A percentile compares a stretch with the other conserved stretches of the same genome.
phyloP scores from a whole-genome alignment of 1,284 basidiomycete genomes.

The Bothia castanella region DNA sequence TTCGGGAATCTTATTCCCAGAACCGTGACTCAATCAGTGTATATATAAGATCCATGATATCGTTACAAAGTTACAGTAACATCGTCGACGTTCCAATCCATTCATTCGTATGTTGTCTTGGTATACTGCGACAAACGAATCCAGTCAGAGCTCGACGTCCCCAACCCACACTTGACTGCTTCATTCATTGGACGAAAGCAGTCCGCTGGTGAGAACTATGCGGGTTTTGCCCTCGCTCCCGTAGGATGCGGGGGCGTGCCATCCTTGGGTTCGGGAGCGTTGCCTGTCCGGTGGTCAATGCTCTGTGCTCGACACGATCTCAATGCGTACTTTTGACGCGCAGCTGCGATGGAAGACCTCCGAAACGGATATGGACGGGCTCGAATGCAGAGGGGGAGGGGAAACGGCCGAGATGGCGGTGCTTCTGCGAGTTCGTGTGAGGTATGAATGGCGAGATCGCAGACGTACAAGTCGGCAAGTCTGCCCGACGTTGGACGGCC shows the following conservation, averaged over 20 bases:
- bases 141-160: slow-evolving; percentile 19
- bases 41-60: no score
- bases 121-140: no score
- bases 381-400: slow-evolving; percentile 47
- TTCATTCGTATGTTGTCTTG: no score
- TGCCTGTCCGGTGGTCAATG: no score
- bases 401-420: slow-evolving; percentile 69
- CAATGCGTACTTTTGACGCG: slow-evolving; percentile 10
- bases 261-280: slow-evolving; percentile 24
- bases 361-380: slow-evolving; percentile 24
- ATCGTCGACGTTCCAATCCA: no score
- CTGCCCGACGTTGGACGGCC: slow-evolving; percentile 40
- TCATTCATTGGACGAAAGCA: slow-evolving; percentile 25
- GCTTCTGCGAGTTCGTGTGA: slow-evolving; percentile 38
- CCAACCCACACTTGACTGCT: slow-evolving; percentile 25
- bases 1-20: no score
- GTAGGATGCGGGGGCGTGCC: slow-evolving; percentile 23
- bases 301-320: no score
- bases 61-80: no score
- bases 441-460: slow-evolving; percentile 28
- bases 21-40: no score
- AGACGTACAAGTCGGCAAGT: slow-evolving; percentile 35
- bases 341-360: slow-evolving; percentile 18
- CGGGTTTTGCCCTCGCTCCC: slow-evolving; percentile 15
- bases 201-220: slow-evolving; percentile 24